Base-by-base conservation (phyloP, 2,329 filamentous ascomycete genomes). In the Xylariaceae sp. region DNA sequence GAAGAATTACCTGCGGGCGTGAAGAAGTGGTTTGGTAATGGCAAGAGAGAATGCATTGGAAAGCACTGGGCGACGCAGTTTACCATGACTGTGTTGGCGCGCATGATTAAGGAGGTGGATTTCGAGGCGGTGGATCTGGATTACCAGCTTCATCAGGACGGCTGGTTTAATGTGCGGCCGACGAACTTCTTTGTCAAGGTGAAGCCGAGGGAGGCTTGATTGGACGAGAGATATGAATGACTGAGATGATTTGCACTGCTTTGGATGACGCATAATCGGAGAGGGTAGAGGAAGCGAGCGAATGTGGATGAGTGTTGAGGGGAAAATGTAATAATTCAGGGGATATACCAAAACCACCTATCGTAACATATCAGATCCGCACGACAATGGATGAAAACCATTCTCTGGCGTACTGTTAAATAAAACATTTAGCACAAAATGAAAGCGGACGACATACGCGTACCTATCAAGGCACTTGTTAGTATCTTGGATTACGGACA, bases 101-200 rank as follows among this genome's bases (percentile, higher is more conserved):
- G 71, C 70, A 64, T 82, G 64, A 72, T 82, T 56, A 68, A 68
- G 57, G 74, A 77, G 54, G 60, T 81, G 1, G 78, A 81, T 53
- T 80, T 82, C 61, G 76, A 78, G 66, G 66, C 73, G 61, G 76
- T 63, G 11, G 73, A 80, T 51, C 66, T 71, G 2, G 65, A 58
- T 0, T 81, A 79, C 53, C 64, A 73, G 65, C 56, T 80, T 56
- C 72, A 74, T 57, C 72, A 78, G 70, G 74, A 84, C 64, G 76
- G 82, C 11, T 76, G 81, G 76, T 84, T 83, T 63, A 82, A 81
- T 54, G 66, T 81, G 3, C 70, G 79, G 62, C 82, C 81, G 0
- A 68, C 79, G 49, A 75, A 73, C 11, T 78, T 83, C 48, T 65
- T 69, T 17, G 76, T 77, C 52, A 76, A 70, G 68, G 75, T 78